phyloP scores from a whole-genome alignment of 1,139 yeast genomes.

The Yamadazyma membranifaciens region DNA sequence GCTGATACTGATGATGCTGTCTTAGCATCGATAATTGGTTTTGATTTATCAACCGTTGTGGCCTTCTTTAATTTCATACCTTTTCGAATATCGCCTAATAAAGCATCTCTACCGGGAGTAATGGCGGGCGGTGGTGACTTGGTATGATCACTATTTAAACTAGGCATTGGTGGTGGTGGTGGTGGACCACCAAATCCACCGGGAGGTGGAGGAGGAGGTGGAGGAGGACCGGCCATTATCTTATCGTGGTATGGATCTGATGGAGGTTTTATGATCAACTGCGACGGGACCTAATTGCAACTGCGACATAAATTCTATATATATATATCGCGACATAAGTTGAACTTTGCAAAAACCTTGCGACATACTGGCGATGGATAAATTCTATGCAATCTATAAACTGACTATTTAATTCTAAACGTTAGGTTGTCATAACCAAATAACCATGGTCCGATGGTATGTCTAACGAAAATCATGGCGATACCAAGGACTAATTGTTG shows the following conservation, averaged over 20 bases:
- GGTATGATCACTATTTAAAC: conserved; percentile 19
- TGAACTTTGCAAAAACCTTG: background rate
- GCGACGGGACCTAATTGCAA: background rate
- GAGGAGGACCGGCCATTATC: conserved; percentile 17
- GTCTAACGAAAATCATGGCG: conserved; percentile 68
- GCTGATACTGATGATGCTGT: conserved; percentile 10
- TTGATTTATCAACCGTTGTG: conserved; percentile 45
- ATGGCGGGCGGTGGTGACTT: conserved; percentile 31
- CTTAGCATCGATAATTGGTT: conserved; percentile 40
- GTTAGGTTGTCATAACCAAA: conserved; percentile 85
- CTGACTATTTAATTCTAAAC: conserved; percentile 29
- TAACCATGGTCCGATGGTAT: conserved; percentile 78
- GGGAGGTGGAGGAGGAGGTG: conserved; percentile 19
- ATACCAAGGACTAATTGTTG: conserved; percentile 69
- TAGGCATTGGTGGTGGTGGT: conserved; percentile 46
- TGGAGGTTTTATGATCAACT: background rate
- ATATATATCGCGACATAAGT: background rate
- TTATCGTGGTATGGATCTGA: background rate
- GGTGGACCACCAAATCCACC: conserved; percentile 28
- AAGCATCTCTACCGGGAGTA: conserved; percentile 66
- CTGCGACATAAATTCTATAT: too few species aligned
- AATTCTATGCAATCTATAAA: too few species aligned
- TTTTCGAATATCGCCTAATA: conserved; percentile 81
- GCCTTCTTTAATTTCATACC: conserved; percentile 78
- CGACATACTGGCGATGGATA: too few species aligned